These are phyloP conservation scores for Rhodotorula diobovata DNA, from an alignment of 768 basidiomycete species.

Conservation along the genomic window DNA sequence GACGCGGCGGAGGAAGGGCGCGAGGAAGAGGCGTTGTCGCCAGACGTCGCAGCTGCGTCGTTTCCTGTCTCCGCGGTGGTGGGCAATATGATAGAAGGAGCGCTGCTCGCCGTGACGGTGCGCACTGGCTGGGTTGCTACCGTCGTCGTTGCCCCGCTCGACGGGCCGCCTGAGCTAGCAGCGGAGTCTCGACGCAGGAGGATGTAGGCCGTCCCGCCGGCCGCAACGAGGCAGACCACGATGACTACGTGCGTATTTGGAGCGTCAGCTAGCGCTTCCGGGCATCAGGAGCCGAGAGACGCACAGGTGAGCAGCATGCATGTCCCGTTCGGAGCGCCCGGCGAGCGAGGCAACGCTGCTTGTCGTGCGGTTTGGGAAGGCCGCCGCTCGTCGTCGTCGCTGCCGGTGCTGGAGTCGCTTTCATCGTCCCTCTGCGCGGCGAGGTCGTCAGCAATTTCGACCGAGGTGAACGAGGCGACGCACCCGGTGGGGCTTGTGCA, in stretches of 20 bases:
- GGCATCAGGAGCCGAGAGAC: no score
- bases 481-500: background rate
- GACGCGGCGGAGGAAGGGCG: background rate
- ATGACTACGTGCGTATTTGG: background rate
- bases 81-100: no score
- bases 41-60: background rate
- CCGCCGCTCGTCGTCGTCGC: background rate
- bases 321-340: background rate
- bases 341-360: background rate
- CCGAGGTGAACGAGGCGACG: background rate
- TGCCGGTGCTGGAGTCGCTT: background rate
- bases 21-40: background rate
- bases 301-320: background rate
- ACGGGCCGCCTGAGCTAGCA: no score
- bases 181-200: background rate
- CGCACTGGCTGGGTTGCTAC: no score
- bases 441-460: background rate
- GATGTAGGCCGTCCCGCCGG: background rate
- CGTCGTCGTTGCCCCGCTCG: background rate
- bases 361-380: no score
- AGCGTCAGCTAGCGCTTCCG: rapidly evolving
- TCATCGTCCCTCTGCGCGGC: background rate
- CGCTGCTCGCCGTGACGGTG: no score
- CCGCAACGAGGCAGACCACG: background rate
- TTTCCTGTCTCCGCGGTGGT: no score